Evolutionary conservation across 2,329 filamentous ascomycete genomes (phyloP), one percentile per base, ranked within the genome.

Genomic region (Exophiala mesophila): DNA sequence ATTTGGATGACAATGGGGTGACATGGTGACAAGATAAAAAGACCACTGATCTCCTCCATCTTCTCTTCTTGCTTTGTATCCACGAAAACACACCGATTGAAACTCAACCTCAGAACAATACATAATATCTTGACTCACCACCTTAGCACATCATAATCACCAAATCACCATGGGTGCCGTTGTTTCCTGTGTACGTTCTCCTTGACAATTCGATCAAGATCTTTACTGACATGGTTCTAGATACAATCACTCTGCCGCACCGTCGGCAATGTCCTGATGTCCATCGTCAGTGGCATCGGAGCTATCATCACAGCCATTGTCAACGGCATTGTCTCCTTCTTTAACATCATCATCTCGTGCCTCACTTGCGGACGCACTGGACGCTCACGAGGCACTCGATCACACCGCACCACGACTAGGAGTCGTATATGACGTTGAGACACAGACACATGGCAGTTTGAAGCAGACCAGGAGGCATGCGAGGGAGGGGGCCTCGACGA

Each of bases 121-220:
- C 5, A n/a, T 15, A 19, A 18, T 13, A 19, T 3, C 18, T 34
- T 36, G 29, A 35, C 36, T 36, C n/a, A 13, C 20, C 17, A 34
- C 28, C 10, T 16, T 31, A 20, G 8, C 23, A 32, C 19, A 26
- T 31, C n/a, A 36, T 35, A 39, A 23, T 17, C 39, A 26, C 57
- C 55, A 17, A 47, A 40, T 58, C 66, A 81, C 65, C 55, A 90
- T 92, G 86, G 86, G 86, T 70, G 85, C 83, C 66, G 81, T 92
- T 59, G 73, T 88, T 55, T 89, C 85, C 63, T 89, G 85, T 63
- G 85, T 90, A 85, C 59, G 84, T 76, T 30, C 20, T 32, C n/a
- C 26, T 32, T 13, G 24, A 13, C 24, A 21, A 31, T 29, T 32
- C 32, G n/a, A 24, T 15, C 24, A 16, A 36, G 16, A n/a, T n/a